Evolutionary conservation across 371 early-diverging fungal genomes (phyloP).

Genomic region (Haplosporangium sp.): DNA sequence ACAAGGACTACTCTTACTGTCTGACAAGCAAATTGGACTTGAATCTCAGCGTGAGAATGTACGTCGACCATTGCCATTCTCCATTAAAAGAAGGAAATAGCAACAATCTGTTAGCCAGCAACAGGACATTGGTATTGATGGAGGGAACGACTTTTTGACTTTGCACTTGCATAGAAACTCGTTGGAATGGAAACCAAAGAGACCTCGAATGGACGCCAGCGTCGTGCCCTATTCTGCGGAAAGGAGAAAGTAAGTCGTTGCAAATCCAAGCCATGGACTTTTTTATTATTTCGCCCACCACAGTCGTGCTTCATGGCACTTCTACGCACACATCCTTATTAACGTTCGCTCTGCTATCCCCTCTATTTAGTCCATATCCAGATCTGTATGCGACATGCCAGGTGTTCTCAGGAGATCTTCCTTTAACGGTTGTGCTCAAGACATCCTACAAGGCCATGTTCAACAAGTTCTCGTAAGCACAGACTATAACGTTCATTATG

Average conservation of each 20-base stretch:
- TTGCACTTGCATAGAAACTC: conserved; percentile 14
- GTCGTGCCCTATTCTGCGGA: conserved; percentile 58
- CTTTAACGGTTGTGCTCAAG: conserved; percentile 75
- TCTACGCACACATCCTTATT: neutral
- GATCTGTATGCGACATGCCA: conserved; percentile 82
- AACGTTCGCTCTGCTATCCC: neutral
- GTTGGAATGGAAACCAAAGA: conserved; percentile 52
- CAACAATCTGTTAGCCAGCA: neutral
- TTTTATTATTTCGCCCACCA: neutral
- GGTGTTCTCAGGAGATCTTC: conserved; percentile 82
- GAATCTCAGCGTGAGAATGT: conserved; percentile 77
- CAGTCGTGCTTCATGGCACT: neutral
- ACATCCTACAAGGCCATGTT: conserved; percentile 75
- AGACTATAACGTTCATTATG: neutral
- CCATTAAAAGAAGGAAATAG: neutral
- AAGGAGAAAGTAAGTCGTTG: conserved; percentile 28
- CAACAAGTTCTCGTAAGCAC: conserved; percentile 62
- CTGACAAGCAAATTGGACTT: conserved; percentile 74
- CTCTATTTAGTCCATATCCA: conserved; percentile 56
- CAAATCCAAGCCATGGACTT: neutral
- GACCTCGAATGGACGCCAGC: conserved; percentile 31
- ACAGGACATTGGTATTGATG: neutral
- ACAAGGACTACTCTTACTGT: conserved; percentile 79
- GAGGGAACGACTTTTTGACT: neutral
- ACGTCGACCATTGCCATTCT: conserved; percentile 26